phyloP scores from a whole-genome alignment of 345 rosid genomes.

The Hypericum androsaemum region DNA sequence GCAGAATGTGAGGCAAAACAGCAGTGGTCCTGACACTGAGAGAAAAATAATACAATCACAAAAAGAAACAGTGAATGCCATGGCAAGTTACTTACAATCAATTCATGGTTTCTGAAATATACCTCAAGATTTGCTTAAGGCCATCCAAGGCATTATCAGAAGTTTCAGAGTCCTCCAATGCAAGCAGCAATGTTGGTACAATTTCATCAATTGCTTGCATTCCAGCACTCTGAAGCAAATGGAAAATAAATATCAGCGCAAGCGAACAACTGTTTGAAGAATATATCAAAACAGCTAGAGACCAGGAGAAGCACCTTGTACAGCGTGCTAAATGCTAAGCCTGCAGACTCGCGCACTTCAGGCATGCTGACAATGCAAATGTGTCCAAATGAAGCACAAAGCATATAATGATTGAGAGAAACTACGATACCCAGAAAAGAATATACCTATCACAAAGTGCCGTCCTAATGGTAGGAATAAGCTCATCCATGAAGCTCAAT shows the following conservation, averaged over 20 bases:
- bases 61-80: background rate
- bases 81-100: background rate
- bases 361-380: constrained; percentile 34
- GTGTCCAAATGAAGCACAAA: background rate
- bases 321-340: constrained; percentile 90
- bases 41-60: constrained; percentile 13
- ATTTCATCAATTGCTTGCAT: constrained; percentile 99
- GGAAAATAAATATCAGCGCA: background rate
- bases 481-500: constrained; percentile 87
- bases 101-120: background rate
- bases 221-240: constrained; percentile 76
- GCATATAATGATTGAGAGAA: constrained; percentile 5
- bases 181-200: constrained; percentile 87
- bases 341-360: constrained; percentile 98
- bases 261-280: background rate
- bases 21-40: constrained; percentile 94
- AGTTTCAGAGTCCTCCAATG: constrained; percentile 80
- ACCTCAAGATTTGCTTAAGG: constrained; percentile 95
- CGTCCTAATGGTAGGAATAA: constrained; percentile 82
- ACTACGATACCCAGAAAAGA: constrained; percentile 3
- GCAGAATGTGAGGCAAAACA: constrained; percentile 93
- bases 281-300: constrained; percentile 8
- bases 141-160: constrained; percentile 94
- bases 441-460: constrained; percentile 95
- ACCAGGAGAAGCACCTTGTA: constrained; percentile 54